Evolutionary conservation across 2,329 filamentous ascomycete species (phyloP).

Genomic region (Aspergillus sojae): DNA sequence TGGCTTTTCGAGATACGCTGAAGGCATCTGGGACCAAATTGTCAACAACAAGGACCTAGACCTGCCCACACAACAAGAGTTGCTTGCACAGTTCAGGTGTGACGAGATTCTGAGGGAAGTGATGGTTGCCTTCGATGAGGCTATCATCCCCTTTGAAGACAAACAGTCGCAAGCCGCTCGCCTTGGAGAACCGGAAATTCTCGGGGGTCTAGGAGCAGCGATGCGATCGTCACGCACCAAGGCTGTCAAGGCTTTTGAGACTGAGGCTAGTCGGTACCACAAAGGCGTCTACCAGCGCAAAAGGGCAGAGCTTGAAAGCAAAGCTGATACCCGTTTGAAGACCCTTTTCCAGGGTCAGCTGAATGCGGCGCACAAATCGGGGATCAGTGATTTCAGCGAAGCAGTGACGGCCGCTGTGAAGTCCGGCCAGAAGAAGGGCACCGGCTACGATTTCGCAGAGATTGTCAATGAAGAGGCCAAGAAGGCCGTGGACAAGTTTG

Average conservation of each 20-base stretch:
- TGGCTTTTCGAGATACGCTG: constrained; percentile 91
- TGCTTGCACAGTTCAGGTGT: constrained; percentile 94
- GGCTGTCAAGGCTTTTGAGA: constrained; percentile 81
- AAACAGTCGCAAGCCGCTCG: constrained; percentile 75
- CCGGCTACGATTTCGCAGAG: constrained; percentile 89
- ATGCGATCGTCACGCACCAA: constrained; percentile 73
- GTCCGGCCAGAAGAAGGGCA: constrained; percentile 86
- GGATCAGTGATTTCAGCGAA: constrained; percentile 81
- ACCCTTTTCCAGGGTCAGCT: constrained; percentile 86
- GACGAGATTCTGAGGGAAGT: constrained; percentile 95
- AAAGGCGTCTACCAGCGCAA: constrained; percentile 93
- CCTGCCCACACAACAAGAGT: constrained; percentile 92
- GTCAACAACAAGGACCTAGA: constrained; percentile 98
- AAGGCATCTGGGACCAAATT: constrained; percentile 97
- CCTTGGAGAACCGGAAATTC: constrained; percentile 71
- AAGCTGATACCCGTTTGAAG: constrained; percentile 87
- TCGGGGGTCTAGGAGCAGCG: constrained; percentile 72
- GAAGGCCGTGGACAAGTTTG: constrained; percentile 73
- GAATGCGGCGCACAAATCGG: constrained; percentile 82
- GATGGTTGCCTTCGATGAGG: constrained; percentile 76
- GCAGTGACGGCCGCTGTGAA: constrained; percentile 87
- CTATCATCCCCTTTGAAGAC: constrained; percentile 83
- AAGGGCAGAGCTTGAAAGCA: constrained; percentile 77
- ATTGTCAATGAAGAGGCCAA: constrained; percentile 85
- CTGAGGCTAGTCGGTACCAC: constrained; percentile 90